Percentiles rank a stretch among this genome's conserved stretches.
phyloP scores from a whole-genome alignment of 495 filamentous ascomycete genomes.

The Aspergillus carlsbadensis region DNA sequence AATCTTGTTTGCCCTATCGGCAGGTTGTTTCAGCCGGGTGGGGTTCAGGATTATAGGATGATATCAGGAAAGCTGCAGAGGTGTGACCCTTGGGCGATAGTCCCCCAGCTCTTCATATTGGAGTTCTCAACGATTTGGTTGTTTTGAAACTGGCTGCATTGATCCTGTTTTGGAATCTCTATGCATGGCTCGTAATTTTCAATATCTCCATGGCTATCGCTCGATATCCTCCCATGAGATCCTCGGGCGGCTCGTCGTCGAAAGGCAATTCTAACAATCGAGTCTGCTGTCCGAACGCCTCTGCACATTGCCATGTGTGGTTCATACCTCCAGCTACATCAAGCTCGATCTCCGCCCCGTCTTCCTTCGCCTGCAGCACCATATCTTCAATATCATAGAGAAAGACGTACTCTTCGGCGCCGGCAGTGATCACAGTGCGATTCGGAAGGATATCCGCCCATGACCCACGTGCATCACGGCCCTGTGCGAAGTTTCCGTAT shows the following conservation, averaged over 20 bases:
- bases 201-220: constrained; percentile 8
- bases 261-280: constrained; percentile 2
- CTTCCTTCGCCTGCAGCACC: constrained; percentile 11
- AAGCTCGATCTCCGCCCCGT: constrained; percentile 8
- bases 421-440: constrained; percentile 12
- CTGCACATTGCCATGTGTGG: constrained; percentile 20
- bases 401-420: constrained; percentile 17
- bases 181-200: background rate
- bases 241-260: background rate
- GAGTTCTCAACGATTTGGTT: no score
- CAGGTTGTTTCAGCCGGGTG: no score
- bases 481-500: constrained; percentile 16
- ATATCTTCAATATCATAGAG: constrained; percentile 21
- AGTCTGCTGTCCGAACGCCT: constrained; percentile 16
- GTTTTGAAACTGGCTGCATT: no score
- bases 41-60: no score
- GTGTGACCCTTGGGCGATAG: no score
- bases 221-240: constrained; percentile 13
- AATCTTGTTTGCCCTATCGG: no score
- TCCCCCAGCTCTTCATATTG: no score
- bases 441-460: constrained; percentile 18
- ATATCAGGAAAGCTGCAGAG: no score
- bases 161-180: no score
- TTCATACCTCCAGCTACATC: constrained; percentile 8
- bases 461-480: constrained; percentile 8